A percentile compares a stretch with the other conserved stretches of the same genome.
Conservation (phyloP, 805 yeast genomes). For the Yarrowia yakushimensis region DNA sequence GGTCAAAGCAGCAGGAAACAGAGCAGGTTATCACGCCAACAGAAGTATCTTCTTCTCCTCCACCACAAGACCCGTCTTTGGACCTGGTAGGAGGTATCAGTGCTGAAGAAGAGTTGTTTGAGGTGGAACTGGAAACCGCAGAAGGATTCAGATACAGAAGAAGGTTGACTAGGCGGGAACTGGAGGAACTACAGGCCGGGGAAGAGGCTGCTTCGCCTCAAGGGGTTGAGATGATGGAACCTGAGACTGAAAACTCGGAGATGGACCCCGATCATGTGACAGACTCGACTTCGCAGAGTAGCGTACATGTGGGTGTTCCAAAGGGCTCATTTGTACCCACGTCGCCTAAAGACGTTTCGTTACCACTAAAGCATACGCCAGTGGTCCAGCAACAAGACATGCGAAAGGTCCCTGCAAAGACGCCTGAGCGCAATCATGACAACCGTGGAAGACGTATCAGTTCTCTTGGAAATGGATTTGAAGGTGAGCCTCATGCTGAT, state of each 20-base stretch:
- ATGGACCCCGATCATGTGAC: constrained; percentile 3
- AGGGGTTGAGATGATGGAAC: constrained; percentile 2
- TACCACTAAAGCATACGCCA: background rate
- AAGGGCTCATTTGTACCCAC: background rate
- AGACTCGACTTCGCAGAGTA: constrained; percentile 1
- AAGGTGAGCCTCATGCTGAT: constrained; percentile 56
- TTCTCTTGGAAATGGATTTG: constrained; percentile 70
- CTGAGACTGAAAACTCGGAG: constrained; percentile 7
- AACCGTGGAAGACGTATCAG: constrained; percentile 67
- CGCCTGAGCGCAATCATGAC: constrained; percentile 32
- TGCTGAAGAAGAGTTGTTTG: constrained; percentile 9
- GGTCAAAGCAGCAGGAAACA: background rate
- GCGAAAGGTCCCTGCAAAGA: constrained; percentile 1
- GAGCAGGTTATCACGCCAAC: constrained; percentile 12
- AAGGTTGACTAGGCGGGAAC: background rate
- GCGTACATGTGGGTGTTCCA: background rate
- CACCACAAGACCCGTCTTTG: background rate
- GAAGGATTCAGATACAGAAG: constrained; percentile 10
- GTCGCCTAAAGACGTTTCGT: constrained; percentile 1
- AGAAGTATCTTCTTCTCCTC: constrained; percentile 3
- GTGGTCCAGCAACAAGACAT: background rate
- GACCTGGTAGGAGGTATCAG: background rate
- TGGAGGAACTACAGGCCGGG: constrained; percentile 14
- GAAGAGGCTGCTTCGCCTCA: background rate
- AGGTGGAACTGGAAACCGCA: constrained; percentile 17